Conservation (phyloP, 371 early-diverging fungal species). For the Mucor sp. region DNA sequence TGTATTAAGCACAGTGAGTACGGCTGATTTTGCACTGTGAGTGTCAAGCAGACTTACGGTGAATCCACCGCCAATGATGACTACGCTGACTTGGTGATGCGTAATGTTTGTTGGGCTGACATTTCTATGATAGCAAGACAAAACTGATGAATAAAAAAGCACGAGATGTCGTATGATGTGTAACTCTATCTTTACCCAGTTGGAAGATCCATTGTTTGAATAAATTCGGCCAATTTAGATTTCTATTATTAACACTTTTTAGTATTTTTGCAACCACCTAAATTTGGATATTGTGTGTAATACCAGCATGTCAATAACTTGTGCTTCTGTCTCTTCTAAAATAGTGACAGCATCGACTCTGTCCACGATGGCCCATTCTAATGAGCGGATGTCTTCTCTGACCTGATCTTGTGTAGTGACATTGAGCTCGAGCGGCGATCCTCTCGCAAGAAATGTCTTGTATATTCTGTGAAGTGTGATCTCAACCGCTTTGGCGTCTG, state of each 20-base stretch:
- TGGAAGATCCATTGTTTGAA: constrained; percentile 23
- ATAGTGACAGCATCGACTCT: constrained; percentile 25
- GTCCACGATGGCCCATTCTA: constrained; percentile 33
- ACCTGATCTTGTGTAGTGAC: constrained; percentile 32
- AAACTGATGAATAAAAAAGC: background rate
- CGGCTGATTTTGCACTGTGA: background rate
- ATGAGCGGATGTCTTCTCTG: constrained; percentile 22
- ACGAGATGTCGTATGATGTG: background rate
- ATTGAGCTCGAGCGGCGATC: constrained; percentile 28
- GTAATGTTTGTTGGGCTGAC: constrained; percentile 11
- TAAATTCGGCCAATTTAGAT: constrained; percentile 20
- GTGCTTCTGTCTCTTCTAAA: constrained; percentile 31
- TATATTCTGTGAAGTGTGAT: constrained; percentile 29
- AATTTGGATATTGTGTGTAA: constrained; percentile 6
- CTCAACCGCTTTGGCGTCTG: constrained; percentile 24
- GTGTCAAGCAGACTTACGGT: constrained; percentile 24
- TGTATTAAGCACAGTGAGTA: background rate
- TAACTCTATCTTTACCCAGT: constrained; percentile 15
- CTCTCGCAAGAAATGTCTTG: constrained; percentile 28
- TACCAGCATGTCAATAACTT: constrained; percentile 36
- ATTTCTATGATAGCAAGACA: background rate
- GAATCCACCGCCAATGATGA: constrained; percentile 42
- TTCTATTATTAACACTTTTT: constrained; percentile 12
- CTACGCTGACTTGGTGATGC: constrained; percentile 29
- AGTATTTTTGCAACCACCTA: background rate